These are phyloP conservation scores for Jimgerdemannia lactiflua DNA, from an alignment of 192 early-diverging fungal species.

Conservation along the genomic window DNA sequence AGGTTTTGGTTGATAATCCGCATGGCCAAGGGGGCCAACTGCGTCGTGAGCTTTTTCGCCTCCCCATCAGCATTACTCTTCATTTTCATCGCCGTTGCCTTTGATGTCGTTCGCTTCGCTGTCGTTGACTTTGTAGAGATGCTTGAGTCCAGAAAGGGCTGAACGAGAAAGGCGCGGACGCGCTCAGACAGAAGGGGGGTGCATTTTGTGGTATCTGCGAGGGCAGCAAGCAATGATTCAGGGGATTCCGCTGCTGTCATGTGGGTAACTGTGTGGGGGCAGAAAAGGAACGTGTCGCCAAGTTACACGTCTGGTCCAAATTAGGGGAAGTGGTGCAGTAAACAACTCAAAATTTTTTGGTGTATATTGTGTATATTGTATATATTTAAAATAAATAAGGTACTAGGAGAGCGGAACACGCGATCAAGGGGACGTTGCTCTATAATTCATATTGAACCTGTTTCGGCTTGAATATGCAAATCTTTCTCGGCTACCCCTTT, in stretches of 20 bases:
- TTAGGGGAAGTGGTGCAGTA: not conserved
- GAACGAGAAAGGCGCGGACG: not conserved
- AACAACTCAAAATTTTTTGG: not conserved
- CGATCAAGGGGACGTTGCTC: too few species aligned
- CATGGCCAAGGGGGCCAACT: slow-evolving; percentile 18
- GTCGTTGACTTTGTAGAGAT: not conserved
- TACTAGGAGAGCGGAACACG: too few species aligned
- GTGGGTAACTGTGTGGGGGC: not conserved
- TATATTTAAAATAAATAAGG: too few species aligned
- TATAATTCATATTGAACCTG: too few species aligned
- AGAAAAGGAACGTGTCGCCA: not conserved
- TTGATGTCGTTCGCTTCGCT: not conserved
- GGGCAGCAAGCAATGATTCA: not conserved
- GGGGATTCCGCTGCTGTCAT: not conserved
- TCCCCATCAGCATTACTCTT: not conserved
- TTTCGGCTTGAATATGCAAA: too few species aligned
- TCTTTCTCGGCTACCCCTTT: too few species aligned
- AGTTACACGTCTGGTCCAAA: not conserved
- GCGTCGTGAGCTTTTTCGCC: not conserved
- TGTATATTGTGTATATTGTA: too few species aligned
- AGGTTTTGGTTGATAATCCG: slow-evolving; percentile 27
- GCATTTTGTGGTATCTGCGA: not conserved
- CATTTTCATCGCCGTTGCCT: not conserved
- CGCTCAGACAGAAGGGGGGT: not conserved
- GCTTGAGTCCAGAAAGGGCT: not conserved